These are phyloP conservation scores for Rhytidhysteron rufulum DNA, from an alignment of 2,329 filamentous ascomycete genomes.

Conservation along the genomic window DNA sequence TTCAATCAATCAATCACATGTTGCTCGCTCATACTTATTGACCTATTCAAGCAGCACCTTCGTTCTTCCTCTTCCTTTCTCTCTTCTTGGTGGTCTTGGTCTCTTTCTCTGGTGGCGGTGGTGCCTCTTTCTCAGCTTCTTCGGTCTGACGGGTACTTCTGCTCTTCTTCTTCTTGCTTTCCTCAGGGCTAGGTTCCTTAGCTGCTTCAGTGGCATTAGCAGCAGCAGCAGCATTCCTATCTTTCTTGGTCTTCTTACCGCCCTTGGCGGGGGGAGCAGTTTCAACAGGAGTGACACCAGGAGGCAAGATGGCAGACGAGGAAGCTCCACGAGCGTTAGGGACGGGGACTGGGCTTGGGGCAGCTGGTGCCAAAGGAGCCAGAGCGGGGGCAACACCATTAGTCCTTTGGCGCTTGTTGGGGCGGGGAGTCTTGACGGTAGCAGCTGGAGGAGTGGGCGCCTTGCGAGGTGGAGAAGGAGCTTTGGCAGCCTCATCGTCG, in stretches of 20 bases:
- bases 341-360: slow-evolving; percentile 22
- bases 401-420: slow-evolving; percentile 38
- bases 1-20: no score
- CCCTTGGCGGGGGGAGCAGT: slow-evolving; percentile 8
- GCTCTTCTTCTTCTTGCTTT: slow-evolving; percentile 31
- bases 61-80: slow-evolving; percentile 30
- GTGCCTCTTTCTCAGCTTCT: slow-evolving; percentile 22
- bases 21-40: no score
- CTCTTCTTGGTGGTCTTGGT: slow-evolving; percentile 21
- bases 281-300: slow-evolving; percentile 7
- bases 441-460: slow-evolving; percentile 19
- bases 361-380: slow-evolving; percentile 14
- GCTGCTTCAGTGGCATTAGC: slow-evolving; percentile 20
- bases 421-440: slow-evolving; percentile 30
- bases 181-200: slow-evolving; percentile 27
- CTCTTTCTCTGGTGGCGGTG: slow-evolving; percentile 5
- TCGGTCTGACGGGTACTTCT: slow-evolving; percentile 25
- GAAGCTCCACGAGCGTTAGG: slow-evolving; percentile 8
- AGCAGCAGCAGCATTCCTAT: slow-evolving; percentile 25
- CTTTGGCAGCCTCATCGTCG: slow-evolving; percentile 30
- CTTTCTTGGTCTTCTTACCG: slow-evolving; percentile 31
- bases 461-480: slow-evolving; percentile 24
- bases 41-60: slow-evolving; percentile 5
- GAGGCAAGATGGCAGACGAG: slow-evolving; percentile 10
- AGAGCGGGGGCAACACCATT: slow-evolving; percentile 16